Conservation (phyloP, 495 filamentous ascomycete species). For the Xylona heveae region DNA sequence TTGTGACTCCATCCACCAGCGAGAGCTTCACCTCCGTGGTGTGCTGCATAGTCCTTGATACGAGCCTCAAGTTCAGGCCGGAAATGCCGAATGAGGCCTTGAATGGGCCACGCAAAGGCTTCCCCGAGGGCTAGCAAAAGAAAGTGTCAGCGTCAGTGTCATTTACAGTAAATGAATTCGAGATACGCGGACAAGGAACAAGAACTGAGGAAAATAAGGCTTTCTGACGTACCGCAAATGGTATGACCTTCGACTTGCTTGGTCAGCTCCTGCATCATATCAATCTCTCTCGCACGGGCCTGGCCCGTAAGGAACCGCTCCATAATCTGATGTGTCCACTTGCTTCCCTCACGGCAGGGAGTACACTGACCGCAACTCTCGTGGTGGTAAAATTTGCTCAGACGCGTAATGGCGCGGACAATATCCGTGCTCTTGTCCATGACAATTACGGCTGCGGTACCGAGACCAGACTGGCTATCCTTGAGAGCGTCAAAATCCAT, state of each 20-base stretch:
- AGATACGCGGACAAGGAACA: not conserved
- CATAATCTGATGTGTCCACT: conserved; percentile 99
- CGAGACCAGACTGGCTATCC: conserved; percentile 88
- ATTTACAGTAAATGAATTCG: conserved; percentile 1
- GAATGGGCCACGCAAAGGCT: conserved; percentile 95
- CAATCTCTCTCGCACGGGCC: conserved; percentile 78
- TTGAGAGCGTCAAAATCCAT: conserved; percentile 99
- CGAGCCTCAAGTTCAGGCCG: conserved; percentile 81
- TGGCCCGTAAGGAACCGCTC: conserved; percentile 77
- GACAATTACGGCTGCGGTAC: conserved; percentile 95
- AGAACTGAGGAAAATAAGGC: too few species aligned
- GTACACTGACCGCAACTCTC: conserved; percentile 98
- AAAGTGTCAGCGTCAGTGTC: not conserved
- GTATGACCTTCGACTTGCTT: conserved; percentile 99
- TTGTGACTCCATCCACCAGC: conserved; percentile 80
- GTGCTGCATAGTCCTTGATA: conserved; percentile 52
- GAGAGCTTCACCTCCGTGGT: conserved; percentile 43
- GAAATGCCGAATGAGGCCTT: conserved; percentile 95
- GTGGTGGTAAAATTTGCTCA: conserved; percentile 94
- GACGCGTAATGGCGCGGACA: conserved; percentile 74
- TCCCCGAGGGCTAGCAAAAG: conserved; percentile 52
- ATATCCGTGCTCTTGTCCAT: conserved; percentile 97
- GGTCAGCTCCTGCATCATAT: conserved; percentile 97
- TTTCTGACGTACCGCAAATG: conserved; percentile 76
- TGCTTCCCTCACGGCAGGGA: conserved; percentile 88